phyloP scores from a whole-genome alignment of 1,284 basidiomycete species.

The Boletellus deceptivus region DNA sequence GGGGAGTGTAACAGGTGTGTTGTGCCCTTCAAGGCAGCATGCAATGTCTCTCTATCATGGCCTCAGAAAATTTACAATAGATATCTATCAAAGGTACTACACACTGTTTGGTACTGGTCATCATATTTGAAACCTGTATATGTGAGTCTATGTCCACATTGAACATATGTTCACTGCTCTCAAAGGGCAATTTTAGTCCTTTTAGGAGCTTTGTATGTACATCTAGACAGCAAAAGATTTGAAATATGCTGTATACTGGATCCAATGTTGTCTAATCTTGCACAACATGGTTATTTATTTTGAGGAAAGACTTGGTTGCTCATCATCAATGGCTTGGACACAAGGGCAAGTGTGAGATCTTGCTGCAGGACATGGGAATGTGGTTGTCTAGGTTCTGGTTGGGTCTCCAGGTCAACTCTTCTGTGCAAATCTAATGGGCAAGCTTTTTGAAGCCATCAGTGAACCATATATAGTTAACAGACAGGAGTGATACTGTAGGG shows the following conservation, averaged over 20 bases:
- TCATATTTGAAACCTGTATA: too few relatives aligned
- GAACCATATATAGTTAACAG: too few relatives aligned
- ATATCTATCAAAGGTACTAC: conserved; percentile 3
- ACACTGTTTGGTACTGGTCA: too few relatives aligned
- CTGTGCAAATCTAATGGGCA: too few relatives aligned
- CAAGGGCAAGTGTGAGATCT: too few relatives aligned
- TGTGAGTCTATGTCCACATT: not conserved
- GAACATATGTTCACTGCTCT: conserved; percentile 1
- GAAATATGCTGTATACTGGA: not conserved
- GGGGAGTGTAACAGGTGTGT: too few relatives aligned
- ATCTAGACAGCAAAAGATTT: not conserved
- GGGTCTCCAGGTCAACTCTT: too few relatives aligned
- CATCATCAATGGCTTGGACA: too few relatives aligned
- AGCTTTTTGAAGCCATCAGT: too few relatives aligned
- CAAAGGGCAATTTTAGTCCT: not conserved
- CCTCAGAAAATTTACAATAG: not conserved
- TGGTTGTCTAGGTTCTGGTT: too few relatives aligned
- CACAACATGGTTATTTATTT: conserved; percentile 1
- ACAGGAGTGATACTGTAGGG: too few relatives aligned
- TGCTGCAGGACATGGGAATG: too few relatives aligned
- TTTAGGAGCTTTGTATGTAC: not conserved
- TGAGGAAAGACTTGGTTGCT: not conserved
- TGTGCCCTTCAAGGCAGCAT: conserved; percentile 6
- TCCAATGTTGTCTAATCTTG: conserved; percentile 1
- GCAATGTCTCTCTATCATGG: not conserved